Evolutionary conservation across 2,329 filamentous ascomycete species (phyloP).

Genomic region (Ophiosphaerella narmari): DNA sequence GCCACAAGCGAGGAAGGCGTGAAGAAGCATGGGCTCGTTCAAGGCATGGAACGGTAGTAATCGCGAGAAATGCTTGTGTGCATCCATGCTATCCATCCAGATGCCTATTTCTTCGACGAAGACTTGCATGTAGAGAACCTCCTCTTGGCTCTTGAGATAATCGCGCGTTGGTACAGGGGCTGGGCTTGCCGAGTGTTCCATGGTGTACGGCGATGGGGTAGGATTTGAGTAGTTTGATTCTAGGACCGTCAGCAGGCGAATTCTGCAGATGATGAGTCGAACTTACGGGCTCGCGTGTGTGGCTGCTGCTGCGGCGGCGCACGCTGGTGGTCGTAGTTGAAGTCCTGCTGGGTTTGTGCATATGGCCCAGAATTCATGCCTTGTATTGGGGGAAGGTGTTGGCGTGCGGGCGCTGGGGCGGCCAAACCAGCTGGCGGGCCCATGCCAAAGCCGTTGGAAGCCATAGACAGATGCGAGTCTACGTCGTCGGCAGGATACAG

Average conservation of each 20-base stretch:
- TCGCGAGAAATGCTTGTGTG: constrained; percentile 82
- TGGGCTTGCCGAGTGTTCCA: constrained; percentile 30
- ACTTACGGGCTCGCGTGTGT: constrained; percentile 28
- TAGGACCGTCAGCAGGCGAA: constrained; percentile 15
- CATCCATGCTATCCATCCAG: constrained; percentile 94
- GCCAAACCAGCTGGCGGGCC: constrained; percentile 26
- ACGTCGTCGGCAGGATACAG: constrained; percentile 66
- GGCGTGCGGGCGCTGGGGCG: constrained; percentile 46
- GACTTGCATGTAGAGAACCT: constrained; percentile 86
- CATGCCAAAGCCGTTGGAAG: constrained; percentile 36
- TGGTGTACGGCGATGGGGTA: constrained; percentile 29
- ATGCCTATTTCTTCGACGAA: constrained; percentile 88
- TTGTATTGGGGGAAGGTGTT: constrained; percentile 58
- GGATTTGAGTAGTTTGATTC: constrained; percentile 32
- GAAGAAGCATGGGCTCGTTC: constrained; percentile 83
- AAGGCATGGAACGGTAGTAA: constrained; percentile 83
- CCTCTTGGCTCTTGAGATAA: constrained; percentile 74
- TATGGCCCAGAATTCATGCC: constrained; percentile 55
- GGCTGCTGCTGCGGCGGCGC: constrained; percentile 36
- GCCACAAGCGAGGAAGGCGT: constrained; percentile 87
- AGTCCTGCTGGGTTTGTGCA: constrained; percentile 49
- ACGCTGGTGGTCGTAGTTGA: constrained; percentile 34
- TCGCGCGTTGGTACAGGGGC: constrained; percentile 53
- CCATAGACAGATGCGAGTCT: constrained; percentile 20
- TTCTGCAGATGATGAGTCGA: neutral